Base-by-base conservation (phyloP, 2,329 filamentous ascomycete species). In the Pseudogymnoascus verrucosus region DNA sequence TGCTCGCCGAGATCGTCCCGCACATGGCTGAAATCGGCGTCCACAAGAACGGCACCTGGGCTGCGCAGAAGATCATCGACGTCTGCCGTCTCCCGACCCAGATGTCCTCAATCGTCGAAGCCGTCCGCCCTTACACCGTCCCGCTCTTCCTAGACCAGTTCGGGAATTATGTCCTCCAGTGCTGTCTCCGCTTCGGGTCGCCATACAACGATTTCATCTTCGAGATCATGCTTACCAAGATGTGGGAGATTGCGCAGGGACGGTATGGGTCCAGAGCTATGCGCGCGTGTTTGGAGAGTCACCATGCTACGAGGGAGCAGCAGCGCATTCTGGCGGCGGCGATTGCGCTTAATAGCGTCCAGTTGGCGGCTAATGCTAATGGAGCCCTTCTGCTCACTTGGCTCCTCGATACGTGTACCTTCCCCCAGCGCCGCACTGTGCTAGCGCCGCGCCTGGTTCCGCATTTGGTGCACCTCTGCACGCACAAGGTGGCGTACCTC, bases 41-140 rank as follows among this genome's bases (percentile, higher is more conserved):
- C 6, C 95, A 99, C 83, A 99, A 99, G 84, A 99, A 99, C 72
- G 95, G 95, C 67, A 99, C 95, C 1, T 99, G 95, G 95, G 95
- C 95, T 63, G 95, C 95, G 1, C 95, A 99, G 78, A 99, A 98
- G 82, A 98, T 99, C 72, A 98, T 99, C 69, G 93, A 98, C 71
- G 91, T 96, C 5, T 93, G 92, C 75, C 91, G 95, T 77, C 91
- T 89, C 0, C 86, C 89, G 5, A 79, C 81, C 42, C 93, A 98
- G 77, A 93, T 95, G 87, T 78, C 81, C 57, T 79, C 91, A 78
- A 93, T 99, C 72, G 89, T 95, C 28, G 87, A 96, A 67, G 84
- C 91, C 68, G 81, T 98, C 31, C 89, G 89, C 3, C 88, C 92
- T 0, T 97, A 96, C 77, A 92, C 90, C 0, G 85, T 97, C 57